Evolutionary conservation across 345 rosid genomes (phyloP).

Genomic region (Dovyalis caffra): DNA sequence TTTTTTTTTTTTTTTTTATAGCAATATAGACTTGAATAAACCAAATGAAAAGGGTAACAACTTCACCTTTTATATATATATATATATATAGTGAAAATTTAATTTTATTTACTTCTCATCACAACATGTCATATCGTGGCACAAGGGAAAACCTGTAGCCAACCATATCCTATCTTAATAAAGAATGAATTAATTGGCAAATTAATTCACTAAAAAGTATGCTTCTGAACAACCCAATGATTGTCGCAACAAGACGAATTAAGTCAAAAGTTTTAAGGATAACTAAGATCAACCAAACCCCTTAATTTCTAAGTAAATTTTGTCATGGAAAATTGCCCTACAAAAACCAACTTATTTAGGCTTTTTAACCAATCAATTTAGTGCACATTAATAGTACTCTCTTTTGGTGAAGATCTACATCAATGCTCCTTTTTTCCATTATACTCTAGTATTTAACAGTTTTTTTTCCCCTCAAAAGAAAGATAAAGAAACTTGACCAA

Average conservation of each 20-base stretch:
- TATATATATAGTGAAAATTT: neutral
- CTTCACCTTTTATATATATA: too few species aligned
- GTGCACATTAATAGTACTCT: too few species aligned
- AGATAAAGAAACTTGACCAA: neutral
- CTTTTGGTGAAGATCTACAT: neutral
- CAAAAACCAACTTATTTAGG: neutral
- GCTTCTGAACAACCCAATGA: neutral
- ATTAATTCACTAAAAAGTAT: neutral
- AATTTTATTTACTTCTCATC: neutral
- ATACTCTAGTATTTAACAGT: neutral
- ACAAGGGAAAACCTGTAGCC: conserved; percentile 1
- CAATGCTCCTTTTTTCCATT: too few species aligned
- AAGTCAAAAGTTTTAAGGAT: neutral
- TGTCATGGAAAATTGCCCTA: too few species aligned
- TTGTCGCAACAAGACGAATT: neutral
- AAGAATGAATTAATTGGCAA: neutral
- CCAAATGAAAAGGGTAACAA: neutral
- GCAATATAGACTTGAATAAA: neutral
- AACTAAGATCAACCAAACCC: too few species aligned
- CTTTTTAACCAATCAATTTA: neutral
- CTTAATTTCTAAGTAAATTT: too few species aligned
- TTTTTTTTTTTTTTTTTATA: too few species aligned
- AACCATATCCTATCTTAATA: conserved; percentile 9
- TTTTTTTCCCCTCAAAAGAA: neutral
- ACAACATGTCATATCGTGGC: conserved; percentile 3